Conservation (phyloP, 176 grass and related monocot genomes). For the Avena eriantha region DNA sequence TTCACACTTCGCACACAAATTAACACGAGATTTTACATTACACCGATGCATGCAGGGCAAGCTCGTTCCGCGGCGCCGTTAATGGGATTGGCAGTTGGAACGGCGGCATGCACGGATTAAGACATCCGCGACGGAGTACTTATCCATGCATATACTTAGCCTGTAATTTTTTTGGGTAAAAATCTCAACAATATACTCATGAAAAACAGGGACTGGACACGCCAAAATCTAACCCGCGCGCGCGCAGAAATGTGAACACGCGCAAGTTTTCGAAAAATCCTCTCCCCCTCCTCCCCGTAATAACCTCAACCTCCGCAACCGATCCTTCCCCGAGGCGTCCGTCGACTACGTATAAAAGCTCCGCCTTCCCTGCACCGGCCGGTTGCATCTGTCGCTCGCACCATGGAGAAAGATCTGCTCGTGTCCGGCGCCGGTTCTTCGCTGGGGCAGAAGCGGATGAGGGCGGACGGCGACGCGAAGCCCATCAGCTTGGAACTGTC, state of each 20-base stretch:
- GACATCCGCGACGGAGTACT: neutral
- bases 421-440: neutral
- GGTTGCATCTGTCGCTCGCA: neutral
- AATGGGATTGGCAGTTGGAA: neutral
- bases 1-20: neutral
- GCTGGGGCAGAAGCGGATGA: neutral
- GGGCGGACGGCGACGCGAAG: neutral
- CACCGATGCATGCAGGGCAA: neutral
- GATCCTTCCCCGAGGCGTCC: slow-evolving; percentile 5
- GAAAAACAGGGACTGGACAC: neutral
- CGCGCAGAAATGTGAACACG: neutral
- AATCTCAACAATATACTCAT: neutral
- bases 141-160: neutral
- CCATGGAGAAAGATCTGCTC: neutral
- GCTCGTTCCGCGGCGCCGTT: neutral
- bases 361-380: neutral
- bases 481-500: neutral
- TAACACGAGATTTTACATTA: neutral
- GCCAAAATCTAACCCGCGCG: neutral
- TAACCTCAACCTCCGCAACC: neutral
- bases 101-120: neutral
- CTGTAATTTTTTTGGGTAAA: neutral
- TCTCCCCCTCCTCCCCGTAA: neutral
- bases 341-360: neutral
- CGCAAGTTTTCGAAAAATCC: neutral